Evolutionary conservation across 805 yeast species (phyloP), one percentile per base, ranked within the genome.

Genomic region (Gaillardinia entomophila): DNA sequence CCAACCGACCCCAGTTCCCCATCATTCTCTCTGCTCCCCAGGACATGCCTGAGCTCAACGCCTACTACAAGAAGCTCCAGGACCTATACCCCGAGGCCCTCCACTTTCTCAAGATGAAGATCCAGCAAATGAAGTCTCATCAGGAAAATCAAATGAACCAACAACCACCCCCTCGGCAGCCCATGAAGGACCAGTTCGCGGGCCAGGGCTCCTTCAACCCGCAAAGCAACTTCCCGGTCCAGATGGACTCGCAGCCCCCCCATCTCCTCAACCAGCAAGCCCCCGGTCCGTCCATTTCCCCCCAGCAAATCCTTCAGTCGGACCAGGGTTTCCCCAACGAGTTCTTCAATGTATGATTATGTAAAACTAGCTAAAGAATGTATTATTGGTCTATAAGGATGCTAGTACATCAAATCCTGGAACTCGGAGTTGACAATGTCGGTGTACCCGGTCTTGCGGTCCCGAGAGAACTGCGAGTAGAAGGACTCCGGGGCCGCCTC

Each of bases 21-120:
- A 63, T 68, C 19, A 70, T 75, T 26, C 62, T 74, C 37, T 57
- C 72, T 1, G 69, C 82, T 4, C 80, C 80, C 6, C 66, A 66
- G 3, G 79, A 73, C 28, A 60, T 73, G 56, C 77, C 79, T 0
- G 80, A 73, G 41, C 55, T 75, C 27, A 55, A 57, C 31, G 68
- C 62, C 24, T 60, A 68, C 26, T 75, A 75, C 48, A 57, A 59
- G n/a, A 56, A 61, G 30, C 52, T 70, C 17, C 72, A 68, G 42
- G 68, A 67, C 32, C 46, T 75, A 24, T 75, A 74, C 39, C 79
- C 78, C 0, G 79, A 75, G 37, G 76, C 77, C 1, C 49, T 67
- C n/a, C 69, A 62, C 34, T 59, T 53, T 30, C 47, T 66, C 33
- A 67, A 59, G 38, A 42, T 51, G 51, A 69, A 54, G 55, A 13